phyloP scores from a whole-genome alignment of 2,329 filamentous ascomycete genomes.

The Pleurostoma richardsiae region DNA sequence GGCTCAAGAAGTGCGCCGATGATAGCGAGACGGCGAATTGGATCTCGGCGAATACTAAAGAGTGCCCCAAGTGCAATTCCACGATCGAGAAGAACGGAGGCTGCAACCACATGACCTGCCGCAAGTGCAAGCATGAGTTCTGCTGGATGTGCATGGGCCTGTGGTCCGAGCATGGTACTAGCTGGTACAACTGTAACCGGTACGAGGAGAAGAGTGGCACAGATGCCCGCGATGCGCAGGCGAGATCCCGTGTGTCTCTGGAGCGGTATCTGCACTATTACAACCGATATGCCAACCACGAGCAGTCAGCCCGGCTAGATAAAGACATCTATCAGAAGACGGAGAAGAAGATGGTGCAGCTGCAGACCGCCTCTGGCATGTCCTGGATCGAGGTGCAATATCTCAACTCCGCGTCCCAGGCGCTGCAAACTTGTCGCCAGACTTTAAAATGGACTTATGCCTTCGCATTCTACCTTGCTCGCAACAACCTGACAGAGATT shows the following conservation, averaged over 20 bases:
- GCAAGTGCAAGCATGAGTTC: constrained; percentile 94
- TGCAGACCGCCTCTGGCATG: constrained; percentile 90
- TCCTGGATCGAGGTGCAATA: constrained; percentile 99
- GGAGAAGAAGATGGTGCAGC: constrained; percentile 97
- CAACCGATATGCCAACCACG: constrained; percentile 97
- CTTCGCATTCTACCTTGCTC: constrained; percentile 94
- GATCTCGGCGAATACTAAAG: constrained; percentile 98
- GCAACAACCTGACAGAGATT: constrained; percentile 93
- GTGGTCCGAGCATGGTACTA: constrained; percentile 97
- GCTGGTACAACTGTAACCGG: constrained; percentile 99
- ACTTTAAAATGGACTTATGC: constrained; percentile 99
- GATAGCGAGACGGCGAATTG: constrained; percentile 98
- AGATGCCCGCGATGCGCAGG: constrained; percentile 87
- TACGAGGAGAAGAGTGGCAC: constrained; percentile 94
- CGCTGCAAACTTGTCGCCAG: constrained; percentile 93
- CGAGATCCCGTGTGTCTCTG: constrained; percentile 81
- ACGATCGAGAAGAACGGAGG: constrained; percentile 99
- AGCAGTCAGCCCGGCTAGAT: constrained; percentile 93
- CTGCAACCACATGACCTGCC: constrained; percentile 96
- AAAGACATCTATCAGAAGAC: constrained; percentile 95
- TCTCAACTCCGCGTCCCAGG: constrained; percentile 85
- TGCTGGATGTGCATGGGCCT: constrained; percentile 99
- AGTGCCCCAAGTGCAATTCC: constrained; percentile 91
- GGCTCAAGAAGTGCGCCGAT: constrained; percentile 97
- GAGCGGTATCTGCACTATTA: constrained; percentile 99